These are phyloP conservation scores for Phytopythium ostracodes DNA, from an alignment of 352 stramenopile genomes.

Conservation along the genomic window DNA sequence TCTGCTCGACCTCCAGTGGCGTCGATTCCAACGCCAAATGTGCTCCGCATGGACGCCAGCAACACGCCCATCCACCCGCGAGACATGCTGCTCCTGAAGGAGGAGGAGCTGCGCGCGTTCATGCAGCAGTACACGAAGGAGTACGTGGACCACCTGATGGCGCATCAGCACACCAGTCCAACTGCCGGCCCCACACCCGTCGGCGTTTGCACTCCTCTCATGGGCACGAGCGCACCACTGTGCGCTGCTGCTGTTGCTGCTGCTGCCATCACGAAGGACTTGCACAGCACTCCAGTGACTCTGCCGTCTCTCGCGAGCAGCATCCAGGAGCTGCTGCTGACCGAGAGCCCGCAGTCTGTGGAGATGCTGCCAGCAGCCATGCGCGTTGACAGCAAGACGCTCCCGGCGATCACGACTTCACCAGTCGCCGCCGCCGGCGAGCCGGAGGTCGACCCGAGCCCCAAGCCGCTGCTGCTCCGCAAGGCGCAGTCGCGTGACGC, in stretches of 20 bases:
- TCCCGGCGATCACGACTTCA: conserved; percentile 9
- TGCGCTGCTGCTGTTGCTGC: conserved; percentile 2
- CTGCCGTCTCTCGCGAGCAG: conserved; percentile 48
- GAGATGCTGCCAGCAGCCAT: conserved; percentile 23
- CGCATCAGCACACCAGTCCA: conserved; percentile 20
- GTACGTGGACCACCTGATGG: conserved; percentile 48
- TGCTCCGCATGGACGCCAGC: conserved; percentile 43
- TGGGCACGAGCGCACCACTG: background rate
- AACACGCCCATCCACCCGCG: conserved; percentile 47
- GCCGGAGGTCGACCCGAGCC: conserved; percentile 12
- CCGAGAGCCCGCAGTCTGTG: conserved; percentile 70
- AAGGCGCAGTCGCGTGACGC: background rate
- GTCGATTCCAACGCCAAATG: background rate
- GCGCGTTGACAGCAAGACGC: conserved; percentile 16
- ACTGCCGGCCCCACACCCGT: background rate
- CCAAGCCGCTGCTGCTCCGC: conserved; percentile 9
- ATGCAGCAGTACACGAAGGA: conserved; percentile 65
- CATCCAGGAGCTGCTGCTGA: conserved; percentile 65
- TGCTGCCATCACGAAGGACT: conserved; percentile 28
- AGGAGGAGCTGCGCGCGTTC: conserved; percentile 44
- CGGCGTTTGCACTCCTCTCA: background rate
- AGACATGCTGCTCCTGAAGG: conserved; percentile 36
- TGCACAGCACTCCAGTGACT: conserved; percentile 46
- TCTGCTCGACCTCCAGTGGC: background rate
- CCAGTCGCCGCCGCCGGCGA: conserved; percentile 9